Base-by-base conservation (phyloP, 257 asterid genomes). In the Solanum infundibuliforme region DNA sequence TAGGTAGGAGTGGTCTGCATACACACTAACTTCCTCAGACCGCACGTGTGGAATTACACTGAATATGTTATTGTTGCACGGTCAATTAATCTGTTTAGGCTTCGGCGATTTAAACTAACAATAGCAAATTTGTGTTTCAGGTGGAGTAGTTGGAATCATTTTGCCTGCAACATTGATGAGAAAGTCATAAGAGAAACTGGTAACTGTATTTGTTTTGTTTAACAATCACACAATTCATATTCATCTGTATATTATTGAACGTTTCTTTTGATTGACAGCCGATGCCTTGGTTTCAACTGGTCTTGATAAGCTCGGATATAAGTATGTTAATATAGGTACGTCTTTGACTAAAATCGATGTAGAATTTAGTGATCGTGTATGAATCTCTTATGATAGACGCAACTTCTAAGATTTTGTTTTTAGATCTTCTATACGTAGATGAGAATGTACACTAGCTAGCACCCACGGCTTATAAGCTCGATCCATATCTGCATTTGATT, bases 111-210 rank as follows among this genome's bases (percentile, higher is more conserved):
- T 13, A 27, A 27, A 29, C 85, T 79, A 79, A 43, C 18, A 79
- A 43, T 7, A 79, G 39, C 38, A 77, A 75, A 16, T 14, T 43
- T 58, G 85, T 88, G 4, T 25, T 39, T 34, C 88, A 95, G 99
- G 90, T 96, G 99, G 99, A 96, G 94, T 89, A 96, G 98, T 88
- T 96, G 99, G 99, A 96, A 96, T 83, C 98, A 95, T 88, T 95
- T 96, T 87, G 84, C 43, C 43, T 96, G 99, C 88, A 72, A 88
- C 8, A 88, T 96, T 85, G 95, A 95, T 89, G 99, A 96, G 88
- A 91, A 90, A 25, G 87, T 95, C 86, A 92, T 97, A 52, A 93
- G 76, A 92, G 92, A 95, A 92, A 94, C 98, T 48, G 99, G 98
- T 95, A 79, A 34, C 36, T 36, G 52, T 60, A 7, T 65, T 5